Conservation (phyloP, 106 monocot genomes). For the Acorus gramineus region DNA sequence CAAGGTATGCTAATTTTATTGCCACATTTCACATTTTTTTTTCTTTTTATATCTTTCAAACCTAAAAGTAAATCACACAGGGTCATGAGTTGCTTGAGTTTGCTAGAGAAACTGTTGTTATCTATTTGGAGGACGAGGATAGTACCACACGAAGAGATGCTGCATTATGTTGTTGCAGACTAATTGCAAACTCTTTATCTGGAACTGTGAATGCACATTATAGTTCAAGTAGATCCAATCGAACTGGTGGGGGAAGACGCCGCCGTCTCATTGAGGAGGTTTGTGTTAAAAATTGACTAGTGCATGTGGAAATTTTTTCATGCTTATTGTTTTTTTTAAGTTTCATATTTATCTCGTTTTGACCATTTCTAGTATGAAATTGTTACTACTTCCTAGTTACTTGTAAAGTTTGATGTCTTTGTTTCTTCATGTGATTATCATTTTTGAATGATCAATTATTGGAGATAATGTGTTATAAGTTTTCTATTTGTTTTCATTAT, state of each 20-base stretch:
- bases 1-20: constrained; percentile 32
- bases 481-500: no score
- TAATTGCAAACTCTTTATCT: constrained; percentile 70
- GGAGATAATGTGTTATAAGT: no score
- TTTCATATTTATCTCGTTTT: no score
- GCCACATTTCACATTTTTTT: neutral
- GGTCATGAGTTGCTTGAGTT: constrained; percentile 92
- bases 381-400: no score
- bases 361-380: no score
- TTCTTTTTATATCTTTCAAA: neutral
- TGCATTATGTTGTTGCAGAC: constrained; percentile 87
- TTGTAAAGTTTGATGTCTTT: no score
- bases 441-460: no score
- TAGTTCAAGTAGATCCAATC: constrained; percentile 56
- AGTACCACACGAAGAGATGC: constrained; percentile 83
- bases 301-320: neutral
- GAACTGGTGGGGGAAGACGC: constrained; percentile 58
- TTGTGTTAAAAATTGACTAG: constrained; percentile 9
- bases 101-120: constrained; percentile 81
- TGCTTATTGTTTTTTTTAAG: neutral
- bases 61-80: constrained; percentile 25
- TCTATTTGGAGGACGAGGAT: constrained; percentile 96
- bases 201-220: constrained; percentile 33
- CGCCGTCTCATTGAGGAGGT: constrained; percentile 96
- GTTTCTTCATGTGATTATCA: no score